phyloP scores from a whole-genome alignment of 1,284 basidiomycete genomes.

The Trichosporon sp. region DNA sequence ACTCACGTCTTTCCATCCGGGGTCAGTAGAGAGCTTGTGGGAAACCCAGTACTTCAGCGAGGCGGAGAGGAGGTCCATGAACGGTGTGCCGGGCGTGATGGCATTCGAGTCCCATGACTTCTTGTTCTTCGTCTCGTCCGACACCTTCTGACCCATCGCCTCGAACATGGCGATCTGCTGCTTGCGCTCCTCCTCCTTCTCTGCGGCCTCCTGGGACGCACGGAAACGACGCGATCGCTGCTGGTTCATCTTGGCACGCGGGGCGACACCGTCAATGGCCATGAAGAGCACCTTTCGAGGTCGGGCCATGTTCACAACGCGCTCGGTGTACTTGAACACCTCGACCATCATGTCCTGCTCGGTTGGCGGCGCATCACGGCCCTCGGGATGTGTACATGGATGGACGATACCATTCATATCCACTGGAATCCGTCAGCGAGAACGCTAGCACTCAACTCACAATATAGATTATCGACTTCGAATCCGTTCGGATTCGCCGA shows the following conservation, averaged over 20 bases:
- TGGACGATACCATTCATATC: constrained; percentile 66
- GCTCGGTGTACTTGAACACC: constrained; percentile 93
- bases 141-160: constrained; percentile 86
- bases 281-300: constrained; percentile 94
- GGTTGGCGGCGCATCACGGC: constrained; percentile 88
- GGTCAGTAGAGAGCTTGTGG: constrained; percentile 88
- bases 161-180: constrained; percentile 81
- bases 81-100: constrained; percentile 94
- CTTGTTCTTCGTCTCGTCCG: constrained; percentile 77
- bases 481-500: constrained; percentile 88
- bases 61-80: constrained; percentile 87
- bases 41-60: constrained; percentile 95
- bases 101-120: constrained; percentile 96
- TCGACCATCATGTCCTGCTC: constrained; percentile 99
- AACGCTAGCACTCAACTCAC: constrained; percentile 39
- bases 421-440: constrained; percentile 23
- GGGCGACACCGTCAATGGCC: constrained; percentile 98
- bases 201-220: constrained; percentile 86
- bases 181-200: constrained; percentile 79
- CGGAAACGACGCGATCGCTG: constrained; percentile 94
- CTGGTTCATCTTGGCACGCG: constrained; percentile 99
- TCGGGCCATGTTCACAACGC: constrained; percentile 94
- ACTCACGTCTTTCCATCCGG: constrained; percentile 86
- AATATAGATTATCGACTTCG: constrained; percentile 94
- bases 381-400: constrained; percentile 97